A percentile compares a stretch with the other conserved stretches of the same genome.
These are phyloP conservation scores for Gelatoporia subvermispora DNA, from an alignment of 768 basidiomycete genomes.

Conservation along the genomic window DNA sequence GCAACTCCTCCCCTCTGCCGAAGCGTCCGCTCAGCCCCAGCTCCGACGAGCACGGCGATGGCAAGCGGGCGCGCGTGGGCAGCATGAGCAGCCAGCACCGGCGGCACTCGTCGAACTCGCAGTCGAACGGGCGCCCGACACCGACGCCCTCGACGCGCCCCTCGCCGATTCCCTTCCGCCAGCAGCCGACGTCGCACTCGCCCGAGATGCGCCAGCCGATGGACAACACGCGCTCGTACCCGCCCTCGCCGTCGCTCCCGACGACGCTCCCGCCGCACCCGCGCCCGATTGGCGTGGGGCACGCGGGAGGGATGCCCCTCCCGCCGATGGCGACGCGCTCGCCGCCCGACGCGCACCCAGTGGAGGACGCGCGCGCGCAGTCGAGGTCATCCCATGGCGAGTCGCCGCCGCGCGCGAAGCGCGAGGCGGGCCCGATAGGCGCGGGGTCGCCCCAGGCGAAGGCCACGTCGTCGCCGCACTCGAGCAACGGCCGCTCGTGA, in stretches of 20 bases:
- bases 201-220: conserved; percentile 53
- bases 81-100: conserved; percentile 34
- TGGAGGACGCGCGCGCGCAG: conserved; percentile 49
- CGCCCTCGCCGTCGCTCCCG: conserved; percentile 50
- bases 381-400: conserved; percentile 23
- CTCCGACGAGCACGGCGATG: conserved; percentile 51
- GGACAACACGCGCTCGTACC: conserved; percentile 30
- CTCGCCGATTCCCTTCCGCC: conserved; percentile 71
- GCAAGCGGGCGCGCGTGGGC: conserved; percentile 64
- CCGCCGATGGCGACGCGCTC: conserved; percentile 71
- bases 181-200: conserved; percentile 63
- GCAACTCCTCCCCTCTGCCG: conserved; percentile 55
- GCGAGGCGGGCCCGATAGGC: conserved; percentile 47
- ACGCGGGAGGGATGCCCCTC: conserved; percentile 40
- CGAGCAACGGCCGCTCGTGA: conserved; percentile 35
- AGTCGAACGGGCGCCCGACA: conserved; percentile 38
- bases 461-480: conserved; percentile 50
- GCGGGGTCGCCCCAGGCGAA: conserved; percentile 43
- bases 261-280: conserved; percentile 70
- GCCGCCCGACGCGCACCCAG: conserved; percentile 43
- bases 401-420: conserved; percentile 44
- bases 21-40: conserved; percentile 71
- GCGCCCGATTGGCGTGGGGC: conserved; percentile 57
- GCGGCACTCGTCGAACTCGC: conserved; percentile 47
- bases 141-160: conserved; percentile 59